Base-by-base conservation (phyloP, 2,329 filamentous ascomycete species). In the Alternaria sp. region DNA sequence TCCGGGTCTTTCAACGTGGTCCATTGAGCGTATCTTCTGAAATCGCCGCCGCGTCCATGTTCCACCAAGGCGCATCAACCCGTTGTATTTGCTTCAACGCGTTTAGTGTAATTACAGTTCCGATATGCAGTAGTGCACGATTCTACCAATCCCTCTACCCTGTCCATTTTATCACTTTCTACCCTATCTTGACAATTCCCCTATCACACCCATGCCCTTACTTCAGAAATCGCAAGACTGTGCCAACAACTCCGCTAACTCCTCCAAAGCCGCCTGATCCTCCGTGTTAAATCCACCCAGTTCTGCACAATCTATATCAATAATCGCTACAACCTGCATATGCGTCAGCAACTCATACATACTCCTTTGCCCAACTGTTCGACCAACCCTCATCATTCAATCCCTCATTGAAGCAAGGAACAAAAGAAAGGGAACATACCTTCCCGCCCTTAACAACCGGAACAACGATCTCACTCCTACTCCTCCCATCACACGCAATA, bases 391-490 rank as follows among this genome's bases (percentile, higher is more conserved):
- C 44, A 15, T n/a, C 15, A n/a, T n/a, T 40, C 32, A 6, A 40
- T 40, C 2, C 44, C 26, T 21, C 17, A 44, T n/a, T 17, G 44
- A 23, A 12, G 6, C 4, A 10, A 43, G 3, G 68, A 67, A 65
- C 26, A 28, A 28, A 68, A 44, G 73, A 11, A 66, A 73, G 9
- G 21, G 12, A 32, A 72, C 78, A 69, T 66, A 85, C 84, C 80
- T 83, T 83, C 21, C 77, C 83, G n/a, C 71, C 71, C 62, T 82
- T 74, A 10, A 91, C 67, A 65, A 95, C 86, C 2, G 92, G 92
- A 52, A 95, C 92, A 17, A 96, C 92, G 76, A 96, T 90, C 83
- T 96, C 92, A 76, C 92, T 94, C 81, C 84, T 87, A 72, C 88
- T 92, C 61, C 88, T 90, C 5, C 87, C 87, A 78, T 96, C 92